Base-by-base conservation (phyloP, 345 rosid species). In the Firmiana major region DNA sequence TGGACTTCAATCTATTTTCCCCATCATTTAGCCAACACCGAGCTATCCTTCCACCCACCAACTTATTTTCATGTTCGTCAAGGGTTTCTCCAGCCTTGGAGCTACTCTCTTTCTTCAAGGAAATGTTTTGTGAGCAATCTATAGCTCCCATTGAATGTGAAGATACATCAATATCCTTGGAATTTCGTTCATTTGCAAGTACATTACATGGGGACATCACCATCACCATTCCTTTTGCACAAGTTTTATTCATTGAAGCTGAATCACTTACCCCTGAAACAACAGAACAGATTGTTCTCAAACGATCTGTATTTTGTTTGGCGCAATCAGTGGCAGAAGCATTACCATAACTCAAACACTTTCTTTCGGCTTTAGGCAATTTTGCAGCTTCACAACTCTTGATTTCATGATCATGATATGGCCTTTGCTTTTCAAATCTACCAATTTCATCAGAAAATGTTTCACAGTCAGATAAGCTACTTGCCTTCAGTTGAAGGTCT, bases 381-480 rank as follows among this genome's bases (percentile, higher is more conserved):
- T 79, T 76, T 13, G 75, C 48, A 43, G 62, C 63, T 68, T 79
- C 68, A n/a, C 75, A 68, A 62, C 79, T 59, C 59, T n/a, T 79
- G 40, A 68, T 59, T 74, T 67, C 78, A 79, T 16, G 68, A 42
- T 59, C 53, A 74, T 74, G 67, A 45, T 58, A 38, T 43, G 48
- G 65, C 48, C 28, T 53, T 21, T 64, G 63, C 24, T 54, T 79
- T 58, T 64, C 73, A 28, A 55, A 73, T 79, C 49, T 73, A 63
- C n/a, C 36, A 55, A 28, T 21, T 24, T 16, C 74, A 55, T 26
- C 58, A 77, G 45, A 7, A 75, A 26, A 11, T 62, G 40, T 38
- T 65, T 48, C 55, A 58, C 55, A 53, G 60, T 67, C 63, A 66
- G 69, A 57, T 45, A 38, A 42, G 53, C 58, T 43, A 24, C 69